Evolutionary conservation across 331 rosid genomes (phyloP).

Genomic region (Rosa hybrid): DNA sequence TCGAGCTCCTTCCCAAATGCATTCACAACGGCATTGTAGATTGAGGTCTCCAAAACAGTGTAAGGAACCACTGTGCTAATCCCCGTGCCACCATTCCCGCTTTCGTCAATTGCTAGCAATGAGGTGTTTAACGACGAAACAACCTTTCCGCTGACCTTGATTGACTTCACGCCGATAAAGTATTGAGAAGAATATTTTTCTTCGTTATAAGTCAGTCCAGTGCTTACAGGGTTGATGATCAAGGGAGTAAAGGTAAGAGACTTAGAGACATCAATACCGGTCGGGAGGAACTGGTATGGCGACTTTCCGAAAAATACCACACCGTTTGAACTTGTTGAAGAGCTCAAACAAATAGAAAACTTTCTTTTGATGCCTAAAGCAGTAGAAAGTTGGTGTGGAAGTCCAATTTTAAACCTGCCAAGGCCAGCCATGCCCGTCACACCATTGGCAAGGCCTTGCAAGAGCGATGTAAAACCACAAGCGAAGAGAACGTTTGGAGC

Average conservation of each 20-base stretch:
- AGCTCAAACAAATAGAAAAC: no score
- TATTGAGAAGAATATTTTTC: background rate
- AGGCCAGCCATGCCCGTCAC: no score
- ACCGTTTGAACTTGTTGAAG: constrained; percentile 21
- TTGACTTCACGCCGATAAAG: background rate
- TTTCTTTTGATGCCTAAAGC: no score
- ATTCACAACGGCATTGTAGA: constrained; percentile 40
- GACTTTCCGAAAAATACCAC: constrained; percentile 7
- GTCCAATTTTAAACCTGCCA: no score
- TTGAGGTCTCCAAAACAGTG: constrained; percentile 48
- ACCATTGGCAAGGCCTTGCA: no score
- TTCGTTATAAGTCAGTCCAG: background rate
- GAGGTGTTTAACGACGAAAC: constrained; percentile 30
- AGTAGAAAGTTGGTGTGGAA: no score
- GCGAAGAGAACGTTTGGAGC: no score
- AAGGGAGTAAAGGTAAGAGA: constrained; percentile 45
- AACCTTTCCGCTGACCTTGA: background rate
- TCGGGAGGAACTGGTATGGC: background rate
- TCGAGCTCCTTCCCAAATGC: constrained; percentile 30
- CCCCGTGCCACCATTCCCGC: constrained; percentile 52
- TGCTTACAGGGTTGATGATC: background rate
- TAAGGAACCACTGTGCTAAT: constrained; percentile 61
- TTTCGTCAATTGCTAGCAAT: constrained; percentile 33
- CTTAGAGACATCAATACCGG: constrained; percentile 32
- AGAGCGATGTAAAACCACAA: no score